Evolutionary conservation across 2,329 filamentous ascomycete species (phyloP).

Genomic region (Geoglossum cookeanum): DNA sequence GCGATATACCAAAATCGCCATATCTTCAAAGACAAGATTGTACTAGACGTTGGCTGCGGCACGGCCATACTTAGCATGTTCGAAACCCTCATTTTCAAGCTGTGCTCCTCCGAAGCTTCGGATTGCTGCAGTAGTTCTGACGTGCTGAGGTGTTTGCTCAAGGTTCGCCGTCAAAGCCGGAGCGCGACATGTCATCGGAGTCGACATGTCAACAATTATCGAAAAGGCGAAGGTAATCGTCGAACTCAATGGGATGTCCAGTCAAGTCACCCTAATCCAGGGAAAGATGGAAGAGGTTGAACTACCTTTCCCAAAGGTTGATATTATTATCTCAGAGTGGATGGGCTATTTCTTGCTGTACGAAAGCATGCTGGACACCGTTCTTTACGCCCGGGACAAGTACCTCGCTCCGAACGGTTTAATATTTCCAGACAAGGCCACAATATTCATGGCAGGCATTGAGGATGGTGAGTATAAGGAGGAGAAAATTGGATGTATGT

Average conservation of each 20-base stretch:
- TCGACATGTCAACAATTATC: constrained; percentile 99
- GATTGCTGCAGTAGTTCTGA: background rate
- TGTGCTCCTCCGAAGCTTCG: too few species aligned
- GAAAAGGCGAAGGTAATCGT: constrained; percentile 96
- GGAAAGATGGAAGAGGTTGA: constrained; percentile 99
- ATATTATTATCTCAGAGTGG: constrained; percentile 99
- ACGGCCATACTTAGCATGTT: constrained; percentile 98
- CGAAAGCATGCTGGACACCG: constrained; percentile 97
- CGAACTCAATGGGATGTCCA: constrained; percentile 70
- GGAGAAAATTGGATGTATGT: constrained; percentile 96
- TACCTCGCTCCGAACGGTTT: constrained; percentile 74
- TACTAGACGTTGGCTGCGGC: constrained; percentile 93
- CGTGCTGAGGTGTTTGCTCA: constrained; percentile 6
- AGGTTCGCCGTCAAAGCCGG: constrained; percentile 96
- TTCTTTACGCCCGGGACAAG: constrained; percentile 85
- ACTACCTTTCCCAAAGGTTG: constrained; percentile 83
- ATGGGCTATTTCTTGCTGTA: constrained; percentile 99
- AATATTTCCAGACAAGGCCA: constrained; percentile 98
- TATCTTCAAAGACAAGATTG: constrained; percentile 76
- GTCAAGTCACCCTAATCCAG: constrained; percentile 94
- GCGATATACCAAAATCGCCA: constrained; percentile 95
- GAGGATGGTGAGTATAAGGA: constrained; percentile 99
- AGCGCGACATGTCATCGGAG: constrained; percentile 95
- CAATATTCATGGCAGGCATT: constrained; percentile 89
- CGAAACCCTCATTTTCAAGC: constrained; percentile 18